phyloP scores from a whole-genome alignment of 73 alveolate species.

The Tetrahymena borealis region DNA sequence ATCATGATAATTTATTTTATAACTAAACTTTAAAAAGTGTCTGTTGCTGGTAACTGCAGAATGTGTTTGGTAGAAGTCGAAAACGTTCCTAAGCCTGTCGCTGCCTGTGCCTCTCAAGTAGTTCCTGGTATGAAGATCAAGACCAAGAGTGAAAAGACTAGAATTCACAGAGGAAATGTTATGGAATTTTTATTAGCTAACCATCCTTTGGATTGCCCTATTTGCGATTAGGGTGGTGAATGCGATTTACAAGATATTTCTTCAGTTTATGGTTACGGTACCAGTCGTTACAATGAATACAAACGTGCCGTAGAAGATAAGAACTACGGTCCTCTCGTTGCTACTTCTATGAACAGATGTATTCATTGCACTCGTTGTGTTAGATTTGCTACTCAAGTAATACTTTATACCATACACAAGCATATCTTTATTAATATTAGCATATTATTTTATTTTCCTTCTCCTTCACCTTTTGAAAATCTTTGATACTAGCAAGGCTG shows the following conservation, averaged over 20 bases:
- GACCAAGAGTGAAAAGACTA: slow-evolving; percentile 76
- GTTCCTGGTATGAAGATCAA: slow-evolving; percentile 79
- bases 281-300: slow-evolving; percentile 72
- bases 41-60: slow-evolving; percentile 91
- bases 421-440: not conserved
- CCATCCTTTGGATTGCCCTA: slow-evolving; percentile 93
- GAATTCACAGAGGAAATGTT: slow-evolving; percentile 89
- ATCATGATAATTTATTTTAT: too few species aligned
- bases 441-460: not conserved
- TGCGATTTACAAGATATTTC: slow-evolving; percentile 86
- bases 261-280: slow-evolving; percentile 74
- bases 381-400: slow-evolving; percentile 64
- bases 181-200: slow-evolving; percentile 89
- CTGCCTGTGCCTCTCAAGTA: slow-evolving; percentile 79
- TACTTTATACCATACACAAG: not conserved
- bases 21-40: slow-evolving; percentile 18
- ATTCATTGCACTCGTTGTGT: slow-evolving; percentile 88
- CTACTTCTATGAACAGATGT: slow-evolving; percentile 85
- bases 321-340: slow-evolving; percentile 78
- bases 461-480: too few species aligned
- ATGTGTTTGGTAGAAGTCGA: slow-evolving; percentile 91
- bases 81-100: slow-evolving; percentile 79
- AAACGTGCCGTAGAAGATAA: slow-evolving; percentile 90
- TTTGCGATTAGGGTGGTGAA: slow-evolving; percentile 95
- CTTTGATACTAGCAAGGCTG: too few species aligned